Evolutionary conservation across 164 flowering plant genomes (phyloP).

Genomic region (Magnolia officinalis): DNA sequence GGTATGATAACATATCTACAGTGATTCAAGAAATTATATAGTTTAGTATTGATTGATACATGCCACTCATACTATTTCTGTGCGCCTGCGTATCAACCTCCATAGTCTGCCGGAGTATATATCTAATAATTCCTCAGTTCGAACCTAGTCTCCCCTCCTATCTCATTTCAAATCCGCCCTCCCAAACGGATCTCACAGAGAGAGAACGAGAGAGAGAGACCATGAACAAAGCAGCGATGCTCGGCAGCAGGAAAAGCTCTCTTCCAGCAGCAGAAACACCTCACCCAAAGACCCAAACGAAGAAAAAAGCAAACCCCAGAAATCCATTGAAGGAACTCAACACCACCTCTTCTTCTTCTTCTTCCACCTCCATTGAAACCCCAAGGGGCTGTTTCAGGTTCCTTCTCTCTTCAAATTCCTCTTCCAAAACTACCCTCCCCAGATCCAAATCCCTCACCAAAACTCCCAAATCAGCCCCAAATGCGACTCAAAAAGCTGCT

Average conservation of each 20-base stretch:
- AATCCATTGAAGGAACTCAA: conserved; percentile 50
- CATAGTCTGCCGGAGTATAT: too few relatives aligned
- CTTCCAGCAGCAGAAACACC: background rate
- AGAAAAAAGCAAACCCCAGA: conserved; percentile 14
- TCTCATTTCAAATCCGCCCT: background rate
- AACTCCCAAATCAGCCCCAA: conserved; percentile 49
- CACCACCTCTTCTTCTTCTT: conserved; percentile 27
- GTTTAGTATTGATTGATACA: too few relatives aligned
- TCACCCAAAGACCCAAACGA: background rate
- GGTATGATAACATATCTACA: too few relatives aligned
- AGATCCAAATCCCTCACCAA: conserved; percentile 20
- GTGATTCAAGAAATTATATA: too few relatives aligned
- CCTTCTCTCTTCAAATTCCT: conserved; percentile 42
- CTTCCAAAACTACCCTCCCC: conserved; percentile 19
- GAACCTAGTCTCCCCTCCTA: too few relatives aligned
- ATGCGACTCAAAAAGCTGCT: conserved; percentile 1
- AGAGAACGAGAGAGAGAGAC: conserved; percentile 1
- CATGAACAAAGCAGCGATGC: conserved; percentile 14
- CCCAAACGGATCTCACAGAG: background rate
- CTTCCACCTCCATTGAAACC: conserved; percentile 35
- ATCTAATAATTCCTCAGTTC: too few relatives aligned
- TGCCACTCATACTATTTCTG: too few relatives aligned
- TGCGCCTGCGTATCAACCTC: too few relatives aligned
- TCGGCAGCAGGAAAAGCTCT: conserved; percentile 10
- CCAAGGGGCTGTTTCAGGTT: conserved; percentile 56